These are phyloP conservation scores for Penicillium verhagenii DNA, from an alignment of 495 filamentous ascomycete species.

Conservation along the genomic window DNA sequence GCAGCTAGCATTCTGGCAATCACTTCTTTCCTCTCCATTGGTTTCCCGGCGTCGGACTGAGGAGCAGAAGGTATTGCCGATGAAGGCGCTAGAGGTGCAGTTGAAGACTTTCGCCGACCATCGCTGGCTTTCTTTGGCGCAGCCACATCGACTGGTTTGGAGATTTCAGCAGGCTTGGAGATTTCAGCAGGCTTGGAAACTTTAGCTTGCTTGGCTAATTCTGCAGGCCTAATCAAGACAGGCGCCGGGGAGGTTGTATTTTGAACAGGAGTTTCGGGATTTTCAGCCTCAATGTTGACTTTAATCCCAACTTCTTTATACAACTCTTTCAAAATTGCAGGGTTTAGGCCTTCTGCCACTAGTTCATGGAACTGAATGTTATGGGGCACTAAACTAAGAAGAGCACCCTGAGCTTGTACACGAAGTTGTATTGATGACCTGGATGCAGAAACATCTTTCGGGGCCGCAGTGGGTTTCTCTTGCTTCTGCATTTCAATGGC, in stretches of 20 bases:
- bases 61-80: conserved; percentile 1
- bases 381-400: conserved; percentile 60
- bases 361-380: conserved; percentile 67
- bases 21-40: conserved; percentile 72
- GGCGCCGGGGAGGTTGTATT: not conserved
- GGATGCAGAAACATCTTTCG: not conserved
- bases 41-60: conserved; percentile 35
- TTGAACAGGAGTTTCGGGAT: not conserved
- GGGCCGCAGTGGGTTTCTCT: not conserved
- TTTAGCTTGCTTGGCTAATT: too few relatives aligned
- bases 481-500: conserved; percentile 18
- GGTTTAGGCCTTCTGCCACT: conserved; percentile 69
- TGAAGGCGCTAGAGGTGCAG: not conserved
- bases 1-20: conserved; percentile 72
- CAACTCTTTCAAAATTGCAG: conserved; percentile 57
- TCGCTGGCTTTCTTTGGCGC: not conserved
- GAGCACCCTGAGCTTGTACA: conserved; percentile 66
- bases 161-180: too few relatives aligned
- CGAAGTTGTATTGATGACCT: conserved; percentile 50
- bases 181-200: too few relatives aligned
- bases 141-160: too few relatives aligned
- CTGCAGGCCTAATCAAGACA: not conserved
- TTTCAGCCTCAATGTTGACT: conserved; percentile 19
- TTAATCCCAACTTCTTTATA: conserved; percentile 65
- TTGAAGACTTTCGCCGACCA: not conserved